These are phyloP conservation scores for Solanum chmielewskii DNA, from an alignment of 257 asterid species.

Conservation along the genomic window DNA sequence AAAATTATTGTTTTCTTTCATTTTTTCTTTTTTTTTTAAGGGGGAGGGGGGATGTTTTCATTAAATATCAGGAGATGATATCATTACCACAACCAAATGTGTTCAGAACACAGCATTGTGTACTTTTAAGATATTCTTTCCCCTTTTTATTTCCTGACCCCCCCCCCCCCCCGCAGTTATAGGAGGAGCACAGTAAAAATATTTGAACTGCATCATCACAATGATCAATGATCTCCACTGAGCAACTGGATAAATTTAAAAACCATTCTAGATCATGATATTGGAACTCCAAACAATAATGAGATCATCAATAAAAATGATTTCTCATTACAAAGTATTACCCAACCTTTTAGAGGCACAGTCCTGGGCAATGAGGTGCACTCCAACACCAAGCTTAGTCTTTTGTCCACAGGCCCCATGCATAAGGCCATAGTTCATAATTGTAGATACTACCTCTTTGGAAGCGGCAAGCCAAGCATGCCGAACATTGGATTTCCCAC, in stretches of 20 bases:
- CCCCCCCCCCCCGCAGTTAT: not conserved
- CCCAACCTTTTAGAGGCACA: constrained; percentile 60
- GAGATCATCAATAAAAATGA: not conserved
- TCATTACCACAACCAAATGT: not conserved
- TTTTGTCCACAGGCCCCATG: constrained; percentile 18
- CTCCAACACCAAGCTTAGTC: constrained; percentile 42
- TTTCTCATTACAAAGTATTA: not conserved
- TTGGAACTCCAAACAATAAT: not conserved
- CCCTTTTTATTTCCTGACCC: not conserved
- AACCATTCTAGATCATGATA: not conserved
- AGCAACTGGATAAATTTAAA: not conserved
- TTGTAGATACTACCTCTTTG: constrained; percentile 29
- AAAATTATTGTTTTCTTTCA: not conserved
- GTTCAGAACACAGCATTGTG: not conserved
- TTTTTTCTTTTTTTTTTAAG: not conserved
- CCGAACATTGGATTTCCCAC: constrained; percentile 63
- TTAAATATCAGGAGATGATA: not conserved
- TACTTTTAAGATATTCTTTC: not conserved
- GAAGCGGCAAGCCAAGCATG: constrained; percentile 91
- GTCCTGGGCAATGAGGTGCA: constrained; percentile 60
- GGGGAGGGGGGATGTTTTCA: not conserved
- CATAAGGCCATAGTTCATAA: constrained; percentile 62
- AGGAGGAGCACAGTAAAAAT: not conserved
- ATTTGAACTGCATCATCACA: not conserved
- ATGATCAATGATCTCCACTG: not conserved